Conservation (phyloP, 805 yeast species). For the Torulaspora delbrueckii region DNA sequence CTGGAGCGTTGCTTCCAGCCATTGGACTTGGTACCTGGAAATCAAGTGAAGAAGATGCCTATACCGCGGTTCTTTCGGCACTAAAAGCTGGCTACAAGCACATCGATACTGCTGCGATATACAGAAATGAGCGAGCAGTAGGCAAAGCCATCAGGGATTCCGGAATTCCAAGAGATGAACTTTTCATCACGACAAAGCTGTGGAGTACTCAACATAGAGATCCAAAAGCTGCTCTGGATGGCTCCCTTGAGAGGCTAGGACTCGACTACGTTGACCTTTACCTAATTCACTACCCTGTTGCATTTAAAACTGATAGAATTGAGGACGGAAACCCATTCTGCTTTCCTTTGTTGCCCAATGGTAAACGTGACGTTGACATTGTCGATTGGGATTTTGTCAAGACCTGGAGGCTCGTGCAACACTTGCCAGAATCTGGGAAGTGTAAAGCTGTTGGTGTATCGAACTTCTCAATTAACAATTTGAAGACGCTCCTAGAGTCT, state of each 20-base stretch:
- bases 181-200: slow-evolving; percentile 69
- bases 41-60: slow-evolving; percentile 53
- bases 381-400: slow-evolving; percentile 42
- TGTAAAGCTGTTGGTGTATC: slow-evolving; percentile 71
- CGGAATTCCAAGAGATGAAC: slow-evolving; percentile 57
- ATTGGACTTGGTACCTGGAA: slow-evolving; percentile 75
- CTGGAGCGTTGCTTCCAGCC: slow-evolving; percentile 58
- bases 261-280: slow-evolving; percentile 74
- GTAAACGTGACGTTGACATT: slow-evolving; percentile 37
- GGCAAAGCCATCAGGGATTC: slow-evolving; percentile 54
- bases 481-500: slow-evolving; percentile 46
- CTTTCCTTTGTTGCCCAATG: slow-evolving; percentile 39
- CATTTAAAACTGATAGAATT: slow-evolving; percentile 41
- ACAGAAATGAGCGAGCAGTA: slow-evolving; percentile 61
- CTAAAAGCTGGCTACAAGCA: slow-evolving; percentile 63
- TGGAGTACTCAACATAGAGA: slow-evolving; percentile 49
- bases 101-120: slow-evolving; percentile 70
- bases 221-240: slow-evolving; percentile 50
- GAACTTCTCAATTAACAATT: slow-evolving; percentile 54
- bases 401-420: slow-evolving; percentile 62
- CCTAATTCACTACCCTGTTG: slow-evolving; percentile 79
- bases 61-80: slow-evolving; percentile 55
- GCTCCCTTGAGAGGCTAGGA: slow-evolving; percentile 56
- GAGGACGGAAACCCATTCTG: slow-evolving; percentile 32
- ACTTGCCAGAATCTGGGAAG: slow-evolving; percentile 47